Evolutionary conservation across 1,284 basidiomycete species (phyloP), one percentile per base, ranked within the genome.

Genomic region (Ceraceosorus bombacis): DNA sequence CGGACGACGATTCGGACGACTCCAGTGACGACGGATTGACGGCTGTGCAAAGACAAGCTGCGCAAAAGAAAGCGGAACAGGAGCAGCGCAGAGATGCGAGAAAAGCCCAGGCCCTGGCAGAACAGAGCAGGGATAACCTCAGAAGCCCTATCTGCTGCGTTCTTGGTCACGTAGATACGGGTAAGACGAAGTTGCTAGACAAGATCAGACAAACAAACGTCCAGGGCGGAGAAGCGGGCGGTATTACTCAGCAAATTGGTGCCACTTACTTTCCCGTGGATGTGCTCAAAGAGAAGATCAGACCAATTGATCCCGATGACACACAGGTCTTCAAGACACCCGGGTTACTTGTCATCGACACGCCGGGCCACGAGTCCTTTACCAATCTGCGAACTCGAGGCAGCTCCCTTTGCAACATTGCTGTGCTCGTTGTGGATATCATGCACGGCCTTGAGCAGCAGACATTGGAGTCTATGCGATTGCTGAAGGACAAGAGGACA

Each of bases 141-240:
- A 88, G 95, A 53, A 91, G 88, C 78, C 95, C 95, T 38, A 99
- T 98, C 76, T 99, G 95, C 79, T 97, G 94, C 86, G 98, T 99
- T 78, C 81, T 99, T 62, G 95, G 95, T 63, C 95, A 99, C 79
- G 95, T 99, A 84, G 95, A 99, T 82, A 98, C 94, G 4, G 95
- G 95, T 69, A 99, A 99, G 82, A 99, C 95, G 49, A 98, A 97
- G 80, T 81, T 99, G 54, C 81, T 99, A 68, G 95, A 99, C 80
- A 98, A 98, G 90, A 97, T 99, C 78, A 92, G 95, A 72, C 94
- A 98, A 87, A 98, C 94, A 6, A 97, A 97, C 72, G 95, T 99
- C 15, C 94, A 98, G 81, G 94, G 96, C 79, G 95, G 95, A 62
- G 95, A 99, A 84, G 95, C 95, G 1, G 95, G 95, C 77, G 95